Base-by-base conservation (phyloP, 345 rosid species). In the Bruguiera parviflora region DNA sequence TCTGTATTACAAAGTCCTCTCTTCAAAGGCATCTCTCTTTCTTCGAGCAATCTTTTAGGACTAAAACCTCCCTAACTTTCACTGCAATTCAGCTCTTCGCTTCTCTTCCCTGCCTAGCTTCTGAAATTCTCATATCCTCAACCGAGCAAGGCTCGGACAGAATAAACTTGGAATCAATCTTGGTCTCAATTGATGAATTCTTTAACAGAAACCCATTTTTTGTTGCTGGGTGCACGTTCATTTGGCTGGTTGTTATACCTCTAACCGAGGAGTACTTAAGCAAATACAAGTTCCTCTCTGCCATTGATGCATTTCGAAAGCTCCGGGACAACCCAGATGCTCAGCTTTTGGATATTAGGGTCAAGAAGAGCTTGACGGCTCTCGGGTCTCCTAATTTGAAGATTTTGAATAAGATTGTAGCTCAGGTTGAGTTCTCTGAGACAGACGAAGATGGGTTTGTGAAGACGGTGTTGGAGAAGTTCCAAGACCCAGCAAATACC, bases 291-390 rank as follows among this genome's bases (percentile, higher is more conserved):
- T 86, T 80, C 32, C 72, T 87, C 27, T 68, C 82, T 51, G 90
- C 96, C 63, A 77, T 87, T 20, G 79, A 85, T 22, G 92, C 91
- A 15, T 93, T 91, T 75, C 72, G 85, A 19, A 93, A 85, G 61
- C 92, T 93, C 22, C 84, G 86, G 51, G 87, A 69, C 16, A 80
- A 84, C 56, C 77, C 91, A 3, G 74, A 75, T 53, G 89, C 87
- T 0, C 92, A 89, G 88, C 91, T 91, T 72, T 73, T 94, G 82
- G 98, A 94, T 80, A 87, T 94, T 32, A 82, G 98, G 82, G 87
- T 84, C 31, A 72, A 60, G 37, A 80, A 78, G 86, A 87, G 85
- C 59, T 13, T 87, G 79, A 79, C 69, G 53, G 81, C 86, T 0
- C 58, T 89, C 75, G 80, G 79, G 20, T 82, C 98, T 18, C 98